Evolutionary conservation across 1,284 basidiomycete genomes (phyloP).

Genomic region (Boletus hoseneyae): DNA sequence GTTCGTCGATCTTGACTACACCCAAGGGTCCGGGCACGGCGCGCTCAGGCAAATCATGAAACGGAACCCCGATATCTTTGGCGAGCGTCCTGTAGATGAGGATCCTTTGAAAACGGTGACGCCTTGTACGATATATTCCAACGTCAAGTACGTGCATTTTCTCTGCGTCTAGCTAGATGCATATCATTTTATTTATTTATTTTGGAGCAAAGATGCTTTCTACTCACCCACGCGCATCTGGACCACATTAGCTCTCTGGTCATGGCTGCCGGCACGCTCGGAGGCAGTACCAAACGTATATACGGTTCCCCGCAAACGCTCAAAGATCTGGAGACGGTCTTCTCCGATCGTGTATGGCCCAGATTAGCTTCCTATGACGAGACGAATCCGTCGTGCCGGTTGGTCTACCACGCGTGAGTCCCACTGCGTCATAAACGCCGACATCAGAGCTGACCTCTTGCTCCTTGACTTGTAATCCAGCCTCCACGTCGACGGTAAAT

Average conservation of each 20-base stretch:
- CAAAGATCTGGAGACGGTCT: conserved; percentile 67
- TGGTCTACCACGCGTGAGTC: conserved; percentile 59
- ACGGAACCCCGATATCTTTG: conserved; percentile 52
- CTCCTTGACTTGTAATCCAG: conserved; percentile 14
- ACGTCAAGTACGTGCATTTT: conserved; percentile 28
- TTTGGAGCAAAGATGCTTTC: conserved; percentile 46
- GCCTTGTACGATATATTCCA: conserved; percentile 27
- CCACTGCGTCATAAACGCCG: neutral
- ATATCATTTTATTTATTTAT: neutral
- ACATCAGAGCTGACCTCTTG: neutral
- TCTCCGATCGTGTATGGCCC: conserved; percentile 79
- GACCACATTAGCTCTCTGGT: conserved; percentile 79
- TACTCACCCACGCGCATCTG: conserved; percentile 79
- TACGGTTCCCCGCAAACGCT: conserved; percentile 61
- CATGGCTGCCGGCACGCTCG: conserved; percentile 68
- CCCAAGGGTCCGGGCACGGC: conserved; percentile 66
- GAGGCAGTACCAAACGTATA: conserved; percentile 62
- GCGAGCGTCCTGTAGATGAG: conserved; percentile 13
- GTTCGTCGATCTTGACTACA: neutral
- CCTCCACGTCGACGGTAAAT: conserved; percentile 44
- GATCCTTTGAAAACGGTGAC: conserved; percentile 16
- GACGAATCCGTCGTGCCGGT: conserved; percentile 49
- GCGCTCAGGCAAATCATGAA: conserved; percentile 55
- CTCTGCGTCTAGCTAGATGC: no score
- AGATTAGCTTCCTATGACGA: conserved; percentile 74